phyloP scores from a whole-genome alignment of 2,329 filamentous ascomycete species.

The Hypoxylon sp. region DNA sequence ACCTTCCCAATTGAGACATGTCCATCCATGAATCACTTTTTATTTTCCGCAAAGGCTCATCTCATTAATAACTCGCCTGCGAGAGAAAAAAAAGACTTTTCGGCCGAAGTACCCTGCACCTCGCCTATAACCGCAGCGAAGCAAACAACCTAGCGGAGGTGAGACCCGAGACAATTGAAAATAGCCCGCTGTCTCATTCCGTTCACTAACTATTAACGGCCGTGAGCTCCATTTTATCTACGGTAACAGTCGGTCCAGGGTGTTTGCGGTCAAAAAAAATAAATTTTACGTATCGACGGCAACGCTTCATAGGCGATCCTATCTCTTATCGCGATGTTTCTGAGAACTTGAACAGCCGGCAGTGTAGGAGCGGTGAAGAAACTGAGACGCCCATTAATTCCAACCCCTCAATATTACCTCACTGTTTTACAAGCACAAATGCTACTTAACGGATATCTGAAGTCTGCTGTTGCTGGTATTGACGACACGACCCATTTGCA shows the following conservation, averaged over 20 bases:
- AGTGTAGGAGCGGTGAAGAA: not conserved
- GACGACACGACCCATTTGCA: no score
- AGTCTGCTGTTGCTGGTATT: not conserved
- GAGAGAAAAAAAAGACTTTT: slow-evolving; percentile 11
- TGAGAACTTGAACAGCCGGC: not conserved
- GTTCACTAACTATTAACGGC: slow-evolving; percentile 31
- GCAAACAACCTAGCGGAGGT: slow-evolving; percentile 29
- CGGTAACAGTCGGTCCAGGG: slow-evolving; percentile 11
- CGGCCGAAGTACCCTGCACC: slow-evolving; percentile 40
- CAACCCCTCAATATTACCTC: not conserved
- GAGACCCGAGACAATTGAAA: slow-evolving; percentile 37
- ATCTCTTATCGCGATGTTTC: not conserved
- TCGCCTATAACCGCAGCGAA: slow-evolving; percentile 34
- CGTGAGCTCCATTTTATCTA: slow-evolving; percentile 6
- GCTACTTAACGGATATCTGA: not conserved
- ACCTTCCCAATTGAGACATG: slow-evolving; percentile 25
- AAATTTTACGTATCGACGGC: not conserved
- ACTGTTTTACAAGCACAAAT: not conserved
- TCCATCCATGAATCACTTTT: slow-evolving; percentile 15
- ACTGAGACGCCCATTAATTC: not conserved
- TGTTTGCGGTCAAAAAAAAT: slow-evolving; percentile 18
- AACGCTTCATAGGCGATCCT: not conserved
- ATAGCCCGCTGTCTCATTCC: slow-evolving; percentile 29
- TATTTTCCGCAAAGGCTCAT: slow-evolving; percentile 22
- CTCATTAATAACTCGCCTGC: slow-evolving; percentile 21